Percentiles rank a stretch among this genome's conserved stretches.
phyloP scores from a whole-genome alignment of 495 filamentous ascomycete genomes.

The Schizothecium vesticola region DNA sequence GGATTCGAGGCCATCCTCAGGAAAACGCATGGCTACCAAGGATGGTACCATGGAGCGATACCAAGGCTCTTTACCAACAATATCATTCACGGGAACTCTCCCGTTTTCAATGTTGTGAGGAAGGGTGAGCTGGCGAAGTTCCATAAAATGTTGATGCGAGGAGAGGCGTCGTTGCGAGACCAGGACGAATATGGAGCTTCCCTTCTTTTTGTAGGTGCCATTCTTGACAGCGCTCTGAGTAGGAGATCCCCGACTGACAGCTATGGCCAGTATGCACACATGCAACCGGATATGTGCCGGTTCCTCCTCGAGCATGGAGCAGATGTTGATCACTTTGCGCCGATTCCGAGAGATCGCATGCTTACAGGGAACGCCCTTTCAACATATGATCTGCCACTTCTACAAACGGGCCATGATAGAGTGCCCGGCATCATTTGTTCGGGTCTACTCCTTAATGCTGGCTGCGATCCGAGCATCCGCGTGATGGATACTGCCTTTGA shows the following conservation, averaged over 20 bases:
- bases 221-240: too few species aligned
- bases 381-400: too few species aligned
- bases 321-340: constrained; percentile 1
- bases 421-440: too few species aligned
- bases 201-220: constrained; percentile 5
- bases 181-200: constrained; percentile 3
- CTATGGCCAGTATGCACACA: background rate
- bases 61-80: background rate
- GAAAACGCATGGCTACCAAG: background rate
- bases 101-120: background rate
- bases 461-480: background rate
- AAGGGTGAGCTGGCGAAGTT: background rate
- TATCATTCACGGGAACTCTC: background rate
- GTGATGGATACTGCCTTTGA: too few species aligned
- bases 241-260: background rate
- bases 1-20: background rate
- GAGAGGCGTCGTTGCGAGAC: constrained; percentile 6
- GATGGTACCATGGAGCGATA: background rate
- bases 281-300: constrained; percentile 3
- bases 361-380: too few species aligned
- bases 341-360: too few species aligned
- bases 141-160: background rate
- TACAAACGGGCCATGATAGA: too few species aligned
- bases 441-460: background rate
- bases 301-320: constrained; percentile 8